These are phyloP conservation scores for Secale cereale DNA, from an alignment of 176 grass and related monocot genomes.

Conservation along the genomic window DNA sequence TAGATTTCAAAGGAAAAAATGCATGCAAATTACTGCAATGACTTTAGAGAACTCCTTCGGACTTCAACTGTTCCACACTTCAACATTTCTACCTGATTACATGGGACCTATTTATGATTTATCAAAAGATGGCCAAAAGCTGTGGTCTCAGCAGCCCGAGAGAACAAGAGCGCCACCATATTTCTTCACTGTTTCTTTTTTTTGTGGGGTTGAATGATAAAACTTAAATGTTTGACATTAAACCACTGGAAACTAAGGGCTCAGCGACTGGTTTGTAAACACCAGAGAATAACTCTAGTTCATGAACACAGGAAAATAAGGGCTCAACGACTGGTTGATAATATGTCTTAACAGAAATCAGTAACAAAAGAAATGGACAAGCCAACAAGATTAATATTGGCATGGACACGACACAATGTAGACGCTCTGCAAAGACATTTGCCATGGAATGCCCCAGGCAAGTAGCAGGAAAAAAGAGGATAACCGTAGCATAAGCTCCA, in stretches of 20 bases:
- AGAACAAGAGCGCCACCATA: not conserved
- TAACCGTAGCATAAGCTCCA: not conserved
- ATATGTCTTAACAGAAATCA: not conserved
- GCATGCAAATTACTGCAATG: not conserved
- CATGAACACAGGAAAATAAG: not conserved
- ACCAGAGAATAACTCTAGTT: not conserved
- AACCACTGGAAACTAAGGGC: not conserved
- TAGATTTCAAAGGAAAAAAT: not conserved
- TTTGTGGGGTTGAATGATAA: not conserved
- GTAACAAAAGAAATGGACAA: not conserved
- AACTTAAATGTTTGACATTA: not conserved
- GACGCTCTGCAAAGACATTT: not conserved
- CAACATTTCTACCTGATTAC: not conserved
- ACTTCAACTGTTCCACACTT: not conserved
- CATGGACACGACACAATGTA: not conserved
- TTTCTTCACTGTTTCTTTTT: not conserved
- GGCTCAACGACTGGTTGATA: not conserved
- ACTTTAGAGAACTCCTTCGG: not conserved
- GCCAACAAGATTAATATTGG: not conserved
- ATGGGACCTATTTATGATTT: not conserved
- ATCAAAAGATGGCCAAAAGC: not conserved
- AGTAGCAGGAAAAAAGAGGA: not conserved
- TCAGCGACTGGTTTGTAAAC: not conserved
- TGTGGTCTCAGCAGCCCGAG: not conserved
- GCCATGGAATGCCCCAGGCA: not conserved